Evolutionary conservation across 2,329 filamentous ascomycete genomes (phyloP).

Genomic region (Fusarium siculi): DNA sequence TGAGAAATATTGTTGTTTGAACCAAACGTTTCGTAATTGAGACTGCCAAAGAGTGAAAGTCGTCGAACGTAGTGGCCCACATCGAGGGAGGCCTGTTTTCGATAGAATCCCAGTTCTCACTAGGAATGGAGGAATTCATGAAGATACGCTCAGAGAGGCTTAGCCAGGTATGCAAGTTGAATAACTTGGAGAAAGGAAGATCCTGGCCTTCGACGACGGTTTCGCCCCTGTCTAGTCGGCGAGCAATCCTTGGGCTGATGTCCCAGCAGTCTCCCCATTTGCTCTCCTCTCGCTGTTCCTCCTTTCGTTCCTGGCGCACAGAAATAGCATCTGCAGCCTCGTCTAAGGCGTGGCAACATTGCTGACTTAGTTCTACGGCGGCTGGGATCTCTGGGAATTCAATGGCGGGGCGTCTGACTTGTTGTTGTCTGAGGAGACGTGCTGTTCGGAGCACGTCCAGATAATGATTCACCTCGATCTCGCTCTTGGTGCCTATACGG

Average conservation of each 20-base stretch:
- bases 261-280: conserved; percentile 75
- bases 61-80: conserved; percentile 78
- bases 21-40: conserved; percentile 77
- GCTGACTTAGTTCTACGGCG: conserved; percentile 75
- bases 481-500: conserved; percentile 76
- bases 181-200: conserved; percentile 64
- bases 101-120: conserved; percentile 75
- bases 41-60: conserved; percentile 75
- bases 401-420: conserved; percentile 48
- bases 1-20: conserved; percentile 74
- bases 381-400: conserved; percentile 71
- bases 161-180: conserved; percentile 70
- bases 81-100: conserved; percentile 74
- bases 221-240: conserved; percentile 42
- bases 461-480: conserved; percentile 78
- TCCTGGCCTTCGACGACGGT: conserved; percentile 37
- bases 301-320: conserved; percentile 70
- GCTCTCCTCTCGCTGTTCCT: conserved; percentile 67
- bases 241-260: conserved; percentile 59
- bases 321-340: conserved; percentile 73
- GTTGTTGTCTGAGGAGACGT: conserved; percentile 53
- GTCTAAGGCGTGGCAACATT: conserved; percentile 74
- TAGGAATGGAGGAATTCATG: conserved; percentile 74
- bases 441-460: conserved; percentile 69
- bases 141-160: conserved; percentile 73